Base-by-base conservation (phyloP, 352 stramenopile genomes). In the Thraustotheca clavata region DNA sequence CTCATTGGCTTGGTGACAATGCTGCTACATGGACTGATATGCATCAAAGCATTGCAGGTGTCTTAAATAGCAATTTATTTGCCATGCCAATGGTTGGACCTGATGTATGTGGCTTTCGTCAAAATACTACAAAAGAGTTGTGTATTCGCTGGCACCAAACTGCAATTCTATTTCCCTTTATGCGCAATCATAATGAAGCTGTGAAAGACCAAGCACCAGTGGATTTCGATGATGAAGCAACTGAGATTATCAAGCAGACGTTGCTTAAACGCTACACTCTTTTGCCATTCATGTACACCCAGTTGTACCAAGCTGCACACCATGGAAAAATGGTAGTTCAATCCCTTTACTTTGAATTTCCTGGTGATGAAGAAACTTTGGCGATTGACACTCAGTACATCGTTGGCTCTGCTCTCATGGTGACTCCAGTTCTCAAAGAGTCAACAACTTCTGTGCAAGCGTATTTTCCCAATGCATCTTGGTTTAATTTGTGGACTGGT, bases 281-380 rank as follows among this genome's bases (percentile, higher is more conserved):
- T 27, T 59, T 95, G 32, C 85, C 87, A n/a, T 94, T 90, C 68
- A 74, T 94, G 69, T 95, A 95, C 67, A 89, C 87, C 24, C 74
- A 88, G 40, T 81, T 95, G 26, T 91, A 77, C 60, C 60, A 72
- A 26, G 81, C 86, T 0, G 71, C 88, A 52, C 46, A 41, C 0
- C 49, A 67, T 2, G 86, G 86, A 0, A 69, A 40, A 16, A 69
- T 77, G 0, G 77, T 91, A 9, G 72, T 79, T 49, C 76, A 75
- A 6, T 74, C 75, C 3, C 67, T 94, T 0, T 76, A 71, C 2
- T 77, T 91, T 27, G 81, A 91, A 33, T 94, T 89, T 41, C 76
- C 83, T 24, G 48, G 57, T 3, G 80, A 90, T 39, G 70, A 67
- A 20, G 46, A 63, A 12, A 71, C 67, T 1, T 65, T 63, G 32